Evolutionary conservation across 495 filamentous ascomycete genomes (phyloP).

Genomic region (Penicillium tannophilum): DNA sequence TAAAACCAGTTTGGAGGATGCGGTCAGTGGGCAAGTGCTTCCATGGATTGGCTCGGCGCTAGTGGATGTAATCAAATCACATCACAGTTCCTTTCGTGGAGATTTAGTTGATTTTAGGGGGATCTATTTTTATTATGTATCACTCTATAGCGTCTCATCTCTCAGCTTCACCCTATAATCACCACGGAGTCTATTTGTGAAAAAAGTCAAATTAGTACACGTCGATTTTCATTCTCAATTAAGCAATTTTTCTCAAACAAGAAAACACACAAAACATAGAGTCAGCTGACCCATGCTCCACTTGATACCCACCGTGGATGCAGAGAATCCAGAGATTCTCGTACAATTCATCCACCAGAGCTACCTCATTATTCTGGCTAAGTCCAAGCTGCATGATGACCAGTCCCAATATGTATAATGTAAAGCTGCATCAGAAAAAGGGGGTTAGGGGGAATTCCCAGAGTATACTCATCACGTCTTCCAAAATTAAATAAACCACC

Average conservation of each 20-base stretch:
- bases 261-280: conserved; percentile 1
- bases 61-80: conserved; percentile 32
- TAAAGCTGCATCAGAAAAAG: not conserved
- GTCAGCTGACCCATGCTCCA: conserved; percentile 4
- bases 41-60: conserved; percentile 31
- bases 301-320: not conserved
- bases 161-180: too few relatives aligned
- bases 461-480: not conserved
- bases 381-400: not conserved
- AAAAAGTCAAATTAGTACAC: too few relatives aligned
- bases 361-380: not conserved
- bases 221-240: too few relatives aligned
- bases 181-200: too few relatives aligned
- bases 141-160: too few relatives aligned
- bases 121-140: not conserved
- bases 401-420: not conserved
- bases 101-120: not conserved
- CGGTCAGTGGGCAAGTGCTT: conserved; percentile 15
- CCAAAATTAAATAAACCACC: not conserved
- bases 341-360: too few relatives aligned
- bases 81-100: conserved; percentile 6
- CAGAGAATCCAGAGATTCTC: too few relatives aligned
- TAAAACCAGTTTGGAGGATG: conserved; percentile 27
- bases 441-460: not conserved
- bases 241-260: not conserved